phyloP scores from a whole-genome alignment of 768 basidiomycete genomes.

The Tylopilus balloui region DNA sequence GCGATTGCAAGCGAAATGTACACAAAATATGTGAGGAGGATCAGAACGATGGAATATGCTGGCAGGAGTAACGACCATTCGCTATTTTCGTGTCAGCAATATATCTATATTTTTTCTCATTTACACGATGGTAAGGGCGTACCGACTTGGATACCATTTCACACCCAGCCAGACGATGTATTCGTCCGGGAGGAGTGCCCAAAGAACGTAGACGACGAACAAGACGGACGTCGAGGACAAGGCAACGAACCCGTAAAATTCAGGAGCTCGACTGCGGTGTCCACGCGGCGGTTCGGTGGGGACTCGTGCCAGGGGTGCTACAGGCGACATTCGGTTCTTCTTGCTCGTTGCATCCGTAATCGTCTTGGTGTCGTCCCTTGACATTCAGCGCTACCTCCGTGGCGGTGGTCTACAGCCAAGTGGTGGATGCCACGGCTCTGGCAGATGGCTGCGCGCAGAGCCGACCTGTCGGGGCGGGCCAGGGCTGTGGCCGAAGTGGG shows the following conservation, averaged over 20 bases:
- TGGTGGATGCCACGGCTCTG: not conserved
- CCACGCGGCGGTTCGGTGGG: conserved; percentile 39
- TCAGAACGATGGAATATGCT: conserved; percentile 65
- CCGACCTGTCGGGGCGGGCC: not conserved
- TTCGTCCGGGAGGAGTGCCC: conserved; percentile 76
- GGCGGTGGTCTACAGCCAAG: conserved; percentile 4
- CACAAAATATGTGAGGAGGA: conserved; percentile 69
- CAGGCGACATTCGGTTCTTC: conserved; percentile 41
- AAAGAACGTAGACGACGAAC: conserved; percentile 68
- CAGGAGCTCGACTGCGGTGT: conserved; percentile 64
- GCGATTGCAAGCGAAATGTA: conserved; percentile 75
- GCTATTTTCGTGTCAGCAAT: conserved; percentile 36
- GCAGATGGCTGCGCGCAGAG: not conserved
- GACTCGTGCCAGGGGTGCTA: conserved; percentile 41
- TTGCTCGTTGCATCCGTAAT: conserved; percentile 12
- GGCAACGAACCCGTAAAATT: conserved; percentile 89
- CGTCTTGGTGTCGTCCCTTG: not conserved
- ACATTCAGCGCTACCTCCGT: conserved; percentile 23
- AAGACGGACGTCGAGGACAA: conserved; percentile 73
- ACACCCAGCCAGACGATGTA: conserved; percentile 64
- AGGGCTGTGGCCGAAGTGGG: no score
- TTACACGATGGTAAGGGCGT: conserved; percentile 9
- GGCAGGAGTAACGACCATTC: conserved; percentile 86
- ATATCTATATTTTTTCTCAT: not conserved
- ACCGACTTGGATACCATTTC: conserved; percentile 88